phyloP scores from a whole-genome alignment of 2,329 filamentous ascomycete genomes.

The Myotisia sp. region DNA sequence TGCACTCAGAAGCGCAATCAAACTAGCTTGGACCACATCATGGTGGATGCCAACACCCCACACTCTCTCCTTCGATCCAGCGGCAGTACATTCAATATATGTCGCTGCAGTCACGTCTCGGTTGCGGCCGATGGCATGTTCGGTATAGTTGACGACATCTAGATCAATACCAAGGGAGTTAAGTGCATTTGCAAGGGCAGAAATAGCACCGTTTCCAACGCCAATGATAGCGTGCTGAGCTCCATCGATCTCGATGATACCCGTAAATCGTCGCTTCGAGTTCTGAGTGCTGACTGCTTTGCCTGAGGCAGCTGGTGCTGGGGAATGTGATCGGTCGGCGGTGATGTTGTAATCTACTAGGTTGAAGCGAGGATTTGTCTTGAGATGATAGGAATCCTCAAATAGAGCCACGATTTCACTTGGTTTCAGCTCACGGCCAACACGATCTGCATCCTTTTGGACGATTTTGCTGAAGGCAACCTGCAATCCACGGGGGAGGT shows the following conservation, averaged over 20 bases:
- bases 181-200: conserved; percentile 70
- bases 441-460: conserved; percentile 62
- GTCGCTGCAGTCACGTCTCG: conserved; percentile 82
- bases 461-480: conserved; percentile 81
- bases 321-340: conserved; percentile 64
- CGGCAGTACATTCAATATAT: conserved; percentile 75
- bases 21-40: conserved; percentile 78
- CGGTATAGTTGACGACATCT: conserved; percentile 89
- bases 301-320: conserved; percentile 51
- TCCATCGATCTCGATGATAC: conserved; percentile 70
- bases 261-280: conserved; percentile 67
- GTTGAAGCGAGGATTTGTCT: conserved; percentile 67
- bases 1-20: conserved; percentile 72
- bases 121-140: conserved; percentile 76
- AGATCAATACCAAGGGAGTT: conserved; percentile 66
- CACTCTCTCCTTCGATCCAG: conserved; percentile 54
- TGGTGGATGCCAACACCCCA: conserved; percentile 90
- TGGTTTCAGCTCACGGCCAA: conserved; percentile 71
- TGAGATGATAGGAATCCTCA: conserved; percentile 72
- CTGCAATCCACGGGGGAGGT: conserved; percentile 83
- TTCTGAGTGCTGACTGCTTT: conserved; percentile 65
- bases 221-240: conserved; percentile 65
- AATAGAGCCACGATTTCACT: conserved; percentile 80
- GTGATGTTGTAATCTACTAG: conserved; percentile 86
- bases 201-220: conserved; percentile 79